Evolutionary conservation across 495 filamentous ascomycete species (phyloP).

Genomic region (Xanthoparmelia taractica): DNA sequence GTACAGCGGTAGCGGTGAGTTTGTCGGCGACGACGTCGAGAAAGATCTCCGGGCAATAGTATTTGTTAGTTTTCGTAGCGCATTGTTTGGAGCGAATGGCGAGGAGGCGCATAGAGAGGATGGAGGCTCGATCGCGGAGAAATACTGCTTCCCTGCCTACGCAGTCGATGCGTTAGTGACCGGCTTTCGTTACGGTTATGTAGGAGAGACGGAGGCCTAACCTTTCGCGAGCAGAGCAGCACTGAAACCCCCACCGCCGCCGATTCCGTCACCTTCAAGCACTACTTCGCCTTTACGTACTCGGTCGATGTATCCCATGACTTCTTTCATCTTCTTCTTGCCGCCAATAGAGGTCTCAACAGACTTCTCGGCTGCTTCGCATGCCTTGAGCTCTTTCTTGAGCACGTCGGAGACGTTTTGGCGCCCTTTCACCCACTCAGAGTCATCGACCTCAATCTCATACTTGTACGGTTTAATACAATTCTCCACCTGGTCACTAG

Average conservation of each 20-base stretch:
- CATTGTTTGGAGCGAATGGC: slow-evolving; percentile 87
- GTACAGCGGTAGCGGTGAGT: slow-evolving; percentile 84
- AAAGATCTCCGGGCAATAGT: slow-evolving; percentile 95
- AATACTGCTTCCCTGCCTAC: slow-evolving; percentile 85
- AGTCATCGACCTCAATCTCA: slow-evolving; percentile 85
- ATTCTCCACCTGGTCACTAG: slow-evolving; percentile 97
- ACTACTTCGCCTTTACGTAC: slow-evolving; percentile 75
- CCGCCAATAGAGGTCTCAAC: slow-evolving; percentile 72
- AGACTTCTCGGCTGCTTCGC: slow-evolving; percentile 66
- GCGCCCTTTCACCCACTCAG: slow-evolving; percentile 77
- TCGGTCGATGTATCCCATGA: slow-evolving; percentile 83
- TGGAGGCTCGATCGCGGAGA: slow-evolving; percentile 79
- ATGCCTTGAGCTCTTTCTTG: slow-evolving; percentile 75
- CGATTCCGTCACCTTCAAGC: slow-evolving; percentile 71
- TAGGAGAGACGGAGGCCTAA: slow-evolving; percentile 32
- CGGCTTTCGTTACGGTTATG: not conserved
- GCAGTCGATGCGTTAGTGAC: not conserved
- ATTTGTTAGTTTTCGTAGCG: slow-evolving; percentile 63
- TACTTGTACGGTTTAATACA: slow-evolving; percentile 99
- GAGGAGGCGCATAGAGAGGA: slow-evolving; percentile 80
- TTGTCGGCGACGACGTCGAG: slow-evolving; percentile 94
- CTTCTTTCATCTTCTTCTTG: slow-evolving; percentile 75
- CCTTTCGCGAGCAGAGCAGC: slow-evolving; percentile 72
- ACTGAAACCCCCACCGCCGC: slow-evolving; percentile 87
- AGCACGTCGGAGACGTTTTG: slow-evolving; percentile 70